Base-by-base conservation (phyloP, 768 basidiomycete genomes). In the Leccinum subtestaceum region DNA sequence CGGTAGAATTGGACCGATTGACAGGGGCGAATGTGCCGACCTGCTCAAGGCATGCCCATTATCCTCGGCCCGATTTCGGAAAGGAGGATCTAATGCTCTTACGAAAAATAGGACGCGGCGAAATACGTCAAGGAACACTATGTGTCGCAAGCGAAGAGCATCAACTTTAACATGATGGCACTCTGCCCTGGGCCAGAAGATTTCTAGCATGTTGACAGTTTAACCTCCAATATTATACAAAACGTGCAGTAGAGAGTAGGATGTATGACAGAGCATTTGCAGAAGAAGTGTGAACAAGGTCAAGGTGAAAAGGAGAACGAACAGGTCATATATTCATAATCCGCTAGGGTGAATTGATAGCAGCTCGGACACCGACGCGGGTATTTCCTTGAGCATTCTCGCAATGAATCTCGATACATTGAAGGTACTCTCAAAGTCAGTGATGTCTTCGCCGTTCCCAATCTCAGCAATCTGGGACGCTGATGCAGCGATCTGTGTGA, bases 1-100 rank as follows among this genome's bases (percentile, higher is more conserved):
- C 1, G 75, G 84, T 46, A 75, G 95, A 47, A 74, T 70, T 9
- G 91, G 91, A 3, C 93, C 95, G 1, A 78, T 97, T 63, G 94
- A 97, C 69, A 81, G 87, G 63, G 91, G 91, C 0, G 76, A 78
- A 58, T 84, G 83, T 62, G 72, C 60, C 1, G 77, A 89, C 67
- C 74, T 93, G 47, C 70, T 93, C 53, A 68, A 77, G 69, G 90
- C 83, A 65, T n/a, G 48, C 5, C 32, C 15, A 34, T 50, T 31
- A 40, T 32, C 9, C n/a, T 21, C 11, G 2, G n/a, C 1, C 45
- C 29, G 2, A 46, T 25, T 13, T 19, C 34, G 38, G 1, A 27
- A n/a, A 34, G 5, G 10, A 43, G 12, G 43, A 45, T 19, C 43
- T 45, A 19, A 45, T 21, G 17, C 55, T 53, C 51, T 60, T 23